A percentile compares a stretch with the other conserved stretches of the same genome.
Evolutionary conservation across 306 rosid genomes (phyloP).

Genomic region (Cucumis cinereus): DNA sequence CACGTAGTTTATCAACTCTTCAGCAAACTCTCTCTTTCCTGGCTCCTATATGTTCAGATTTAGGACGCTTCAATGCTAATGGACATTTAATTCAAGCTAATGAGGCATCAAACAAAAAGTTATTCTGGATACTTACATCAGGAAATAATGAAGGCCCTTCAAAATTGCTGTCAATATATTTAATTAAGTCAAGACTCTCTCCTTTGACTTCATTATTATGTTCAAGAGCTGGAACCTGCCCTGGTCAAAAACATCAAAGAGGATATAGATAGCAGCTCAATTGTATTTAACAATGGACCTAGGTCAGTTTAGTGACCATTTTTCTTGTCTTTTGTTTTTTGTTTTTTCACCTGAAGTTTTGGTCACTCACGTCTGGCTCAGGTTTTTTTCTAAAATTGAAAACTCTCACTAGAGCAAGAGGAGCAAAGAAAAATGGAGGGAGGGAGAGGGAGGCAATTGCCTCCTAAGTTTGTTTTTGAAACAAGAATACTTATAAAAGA

Average conservation of each 20-base stretch:
- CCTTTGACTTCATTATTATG: conserved; percentile 48
- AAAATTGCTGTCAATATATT: conserved; percentile 40
- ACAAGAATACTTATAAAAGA: not conserved
- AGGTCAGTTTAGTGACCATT: not conserved
- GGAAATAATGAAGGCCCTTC: conserved; percentile 63
- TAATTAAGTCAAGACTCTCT: conserved; percentile 65
- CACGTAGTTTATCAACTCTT: conserved; percentile 50
- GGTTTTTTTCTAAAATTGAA: not conserved
- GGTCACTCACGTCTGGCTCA: not conserved
- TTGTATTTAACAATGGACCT: not conserved
- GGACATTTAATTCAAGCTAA: not conserved
- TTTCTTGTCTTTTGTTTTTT: not conserved
- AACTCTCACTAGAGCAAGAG: not conserved
- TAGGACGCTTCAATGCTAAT: not conserved
- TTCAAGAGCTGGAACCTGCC: conserved; percentile 42
- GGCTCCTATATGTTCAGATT: conserved; percentile 28
- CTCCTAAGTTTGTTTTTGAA: not conserved
- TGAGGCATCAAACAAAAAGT: not conserved
- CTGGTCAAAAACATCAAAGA: not conserved
- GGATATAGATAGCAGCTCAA: not conserved
- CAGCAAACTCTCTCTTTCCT: conserved; percentile 48
- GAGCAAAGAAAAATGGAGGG: not conserved
- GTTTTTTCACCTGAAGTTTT: not conserved
- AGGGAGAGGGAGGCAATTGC: not conserved
- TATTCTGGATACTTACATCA: conserved; percentile 31